Conservation (phyloP, 2,329 filamentous ascomycete genomes). For the Diaporthe aspalathi region DNA sequence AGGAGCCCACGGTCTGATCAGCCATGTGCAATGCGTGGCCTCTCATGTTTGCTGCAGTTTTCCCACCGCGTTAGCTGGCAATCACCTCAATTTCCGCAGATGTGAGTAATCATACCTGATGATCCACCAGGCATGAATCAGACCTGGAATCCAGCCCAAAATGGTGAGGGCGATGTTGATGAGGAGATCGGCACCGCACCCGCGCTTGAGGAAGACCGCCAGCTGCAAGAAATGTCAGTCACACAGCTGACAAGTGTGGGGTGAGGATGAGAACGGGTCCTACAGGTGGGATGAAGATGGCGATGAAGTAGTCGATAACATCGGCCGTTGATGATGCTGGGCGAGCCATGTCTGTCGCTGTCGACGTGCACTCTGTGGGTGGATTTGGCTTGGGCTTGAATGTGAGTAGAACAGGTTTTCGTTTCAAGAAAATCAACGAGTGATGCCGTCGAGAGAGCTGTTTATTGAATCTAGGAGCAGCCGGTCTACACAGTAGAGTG, state of each 20-base stretch:
- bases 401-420: neutral
- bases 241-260: neutral
- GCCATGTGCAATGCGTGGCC: neutral
- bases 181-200: slow-evolving; percentile 30
- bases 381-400: neutral
- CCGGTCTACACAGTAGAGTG: too few relatives aligned
- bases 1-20: neutral
- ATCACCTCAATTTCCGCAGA: too few relatives aligned
- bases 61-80: neutral
- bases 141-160: slow-evolving; percentile 37
- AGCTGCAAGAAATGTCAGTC: slow-evolving; percentile 12
- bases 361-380: neutral
- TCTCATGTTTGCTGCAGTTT: slow-evolving; percentile 18
- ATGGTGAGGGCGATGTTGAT: slow-evolving; percentile 39
- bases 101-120: slow-evolving; percentile 21
- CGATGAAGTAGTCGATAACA: slow-evolving; percentile 38
- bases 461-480: neutral
- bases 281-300: slow-evolving; percentile 38
- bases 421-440: neutral
- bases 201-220: slow-evolving; percentile 38
- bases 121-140: slow-evolving; percentile 40
- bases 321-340: slow-evolving; percentile 38
- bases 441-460: neutral
- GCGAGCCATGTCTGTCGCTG: slow-evolving; percentile 33
- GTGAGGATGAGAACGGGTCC: neutral